Conservation (phyloP, 2,329 filamentous ascomycete species). For the Parasarocladium wereldwijsianum region DNA sequence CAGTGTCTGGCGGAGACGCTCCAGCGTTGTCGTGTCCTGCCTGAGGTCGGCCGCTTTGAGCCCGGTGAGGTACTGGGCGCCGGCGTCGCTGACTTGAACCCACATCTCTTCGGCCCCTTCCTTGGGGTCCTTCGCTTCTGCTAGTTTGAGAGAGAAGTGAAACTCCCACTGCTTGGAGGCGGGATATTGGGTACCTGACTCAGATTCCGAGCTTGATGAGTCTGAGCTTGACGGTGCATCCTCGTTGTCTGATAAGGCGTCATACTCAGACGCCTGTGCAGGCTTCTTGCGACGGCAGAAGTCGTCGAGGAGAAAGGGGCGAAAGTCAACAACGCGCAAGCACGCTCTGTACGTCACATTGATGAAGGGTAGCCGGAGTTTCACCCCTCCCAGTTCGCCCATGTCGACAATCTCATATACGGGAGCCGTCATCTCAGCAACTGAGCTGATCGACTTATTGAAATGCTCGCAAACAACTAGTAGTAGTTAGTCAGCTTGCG, state of each 20-base stretch:
- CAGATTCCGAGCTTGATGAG: conserved; percentile 6
- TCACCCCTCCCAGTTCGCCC: too few species aligned
- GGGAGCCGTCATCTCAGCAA: too few species aligned
- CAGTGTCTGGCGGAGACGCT: conserved; percentile 49
- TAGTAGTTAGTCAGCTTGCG: too few species aligned
- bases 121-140: conserved; percentile 39
- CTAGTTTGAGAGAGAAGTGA: conserved; percentile 66
- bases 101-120: conserved; percentile 38
- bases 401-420: too few species aligned
- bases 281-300: conserved; percentile 45
- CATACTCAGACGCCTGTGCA: conserved; percentile 27
- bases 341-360: conserved; percentile 55
- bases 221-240: conserved; percentile 12
- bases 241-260: conserved; percentile 30
- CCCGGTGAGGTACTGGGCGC: conserved; percentile 31
- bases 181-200: conserved; percentile 14
- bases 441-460: too few species aligned
- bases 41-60: conserved; percentile 41
- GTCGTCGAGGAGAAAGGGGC: conserved; percentile 52
- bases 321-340: conserved; percentile 72
- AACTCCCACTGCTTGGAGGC: conserved; percentile 51
- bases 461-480: too few species aligned
- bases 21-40: conserved; percentile 30
- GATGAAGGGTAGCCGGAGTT: conserved; percentile 50
- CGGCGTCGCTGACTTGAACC: conserved; percentile 49